Evolutionary conservation across 2,329 filamentous ascomycete species (phyloP).

Genomic region (Colletotrichum sp.): DNA sequence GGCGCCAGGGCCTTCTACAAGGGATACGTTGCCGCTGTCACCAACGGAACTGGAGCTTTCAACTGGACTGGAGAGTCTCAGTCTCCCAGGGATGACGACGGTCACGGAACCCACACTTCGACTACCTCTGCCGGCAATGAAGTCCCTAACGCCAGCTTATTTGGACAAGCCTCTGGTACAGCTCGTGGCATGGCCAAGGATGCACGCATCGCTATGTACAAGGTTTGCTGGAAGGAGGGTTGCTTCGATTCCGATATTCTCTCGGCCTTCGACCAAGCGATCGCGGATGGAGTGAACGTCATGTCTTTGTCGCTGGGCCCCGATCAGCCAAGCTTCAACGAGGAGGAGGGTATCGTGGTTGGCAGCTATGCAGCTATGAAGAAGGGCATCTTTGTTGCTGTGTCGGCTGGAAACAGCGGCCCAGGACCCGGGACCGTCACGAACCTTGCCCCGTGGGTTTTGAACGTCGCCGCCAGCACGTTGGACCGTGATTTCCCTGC

Average conservation of each 20-base stretch:
- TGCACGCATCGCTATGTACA: conserved; percentile 6
- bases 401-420: not conserved
- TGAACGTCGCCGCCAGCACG: conserved; percentile 10
- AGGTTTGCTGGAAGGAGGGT: not conserved
- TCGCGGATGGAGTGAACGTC: conserved; percentile 10
- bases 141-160: not conserved
- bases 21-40: not conserved
- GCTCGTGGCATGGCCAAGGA: not conserved
- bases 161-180: conserved; percentile 4
- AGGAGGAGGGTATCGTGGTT: not conserved
- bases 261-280: conserved; percentile 3
- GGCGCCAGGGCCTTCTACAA: conserved; percentile 14
- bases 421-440: not conserved
- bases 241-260: conserved; percentile 4
- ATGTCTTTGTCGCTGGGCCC: conserved; percentile 2
- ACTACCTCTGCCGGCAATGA: not conserved
- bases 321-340: not conserved
- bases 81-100: not conserved
- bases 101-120: conserved; percentile 7
- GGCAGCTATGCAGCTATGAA: not conserved
- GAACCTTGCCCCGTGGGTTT: not conserved
- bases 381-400: not conserved
- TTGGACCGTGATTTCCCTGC: conserved; percentile 13
- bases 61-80: not conserved
- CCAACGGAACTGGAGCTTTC: not conserved